Conservation (phyloP, 805 yeast genomes). For the Metschnikowia lachancei region DNA sequence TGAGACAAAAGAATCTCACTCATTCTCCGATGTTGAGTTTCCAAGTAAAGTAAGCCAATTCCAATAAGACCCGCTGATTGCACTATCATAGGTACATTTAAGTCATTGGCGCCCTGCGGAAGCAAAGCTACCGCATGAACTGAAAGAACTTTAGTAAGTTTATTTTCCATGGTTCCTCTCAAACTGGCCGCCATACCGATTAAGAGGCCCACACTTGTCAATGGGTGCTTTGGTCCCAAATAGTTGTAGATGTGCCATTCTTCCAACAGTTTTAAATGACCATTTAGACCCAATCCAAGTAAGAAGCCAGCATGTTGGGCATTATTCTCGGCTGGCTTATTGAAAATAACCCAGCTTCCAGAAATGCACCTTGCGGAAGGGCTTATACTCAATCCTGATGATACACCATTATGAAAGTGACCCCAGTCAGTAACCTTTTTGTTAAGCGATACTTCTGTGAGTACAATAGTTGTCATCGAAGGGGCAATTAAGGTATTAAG, state of each 20-base stretch:
- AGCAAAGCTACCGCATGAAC: constrained; percentile 90
- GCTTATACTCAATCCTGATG: constrained; percentile 78
- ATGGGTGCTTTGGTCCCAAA: constrained; percentile 81
- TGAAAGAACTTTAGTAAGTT: constrained; percentile 83
- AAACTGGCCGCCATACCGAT: constrained; percentile 92
- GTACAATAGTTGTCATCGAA: constrained; percentile 56
- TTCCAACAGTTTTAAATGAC: constrained; percentile 76
- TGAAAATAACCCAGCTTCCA: constrained; percentile 91
- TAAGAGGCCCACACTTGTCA: constrained; percentile 80
- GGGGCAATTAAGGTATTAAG: constrained; percentile 67
- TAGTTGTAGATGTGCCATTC: constrained; percentile 97
- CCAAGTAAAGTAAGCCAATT: constrained; percentile 77
- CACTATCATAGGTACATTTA: constrained; percentile 77
- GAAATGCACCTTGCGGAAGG: constrained; percentile 63
- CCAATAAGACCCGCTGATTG: constrained; percentile 93
- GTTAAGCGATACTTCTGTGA: constrained; percentile 53
- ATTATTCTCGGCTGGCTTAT: constrained; percentile 65
- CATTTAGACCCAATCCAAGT: constrained; percentile 88
- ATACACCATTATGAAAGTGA: constrained; percentile 85
- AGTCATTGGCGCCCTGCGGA: constrained; percentile 87
- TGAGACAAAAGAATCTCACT: constrained; percentile 75
- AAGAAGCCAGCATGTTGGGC: constrained; percentile 93
- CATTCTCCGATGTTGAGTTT: constrained; percentile 81
- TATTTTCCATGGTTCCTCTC: constrained; percentile 77
- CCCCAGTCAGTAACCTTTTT: constrained; percentile 69